These are phyloP conservation scores for Argentina anserina DNA, from an alignment of 306 rosid species.

Conservation along the genomic window DNA sequence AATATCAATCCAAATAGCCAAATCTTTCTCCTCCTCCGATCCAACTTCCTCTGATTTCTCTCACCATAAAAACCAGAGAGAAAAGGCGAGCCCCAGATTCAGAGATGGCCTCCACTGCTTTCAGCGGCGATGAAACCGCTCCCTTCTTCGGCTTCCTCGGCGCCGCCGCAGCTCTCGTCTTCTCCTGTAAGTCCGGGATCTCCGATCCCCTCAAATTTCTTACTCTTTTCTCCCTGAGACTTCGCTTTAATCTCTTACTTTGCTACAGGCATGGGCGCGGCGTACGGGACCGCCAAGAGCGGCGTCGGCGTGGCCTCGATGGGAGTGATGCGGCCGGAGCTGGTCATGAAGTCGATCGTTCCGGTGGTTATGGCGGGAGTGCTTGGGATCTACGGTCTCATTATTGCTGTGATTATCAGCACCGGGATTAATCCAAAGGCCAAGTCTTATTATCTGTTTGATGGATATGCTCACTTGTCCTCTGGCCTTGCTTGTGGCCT, in stretches of 20 bases:
- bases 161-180: slow-evolving; percentile 73
- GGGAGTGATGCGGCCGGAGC: slow-evolving; percentile 86
- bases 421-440: slow-evolving; percentile 82
- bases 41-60: neutral
- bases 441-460: slow-evolving; percentile 64
- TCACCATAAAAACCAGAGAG: neutral
- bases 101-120: slow-evolving; percentile 31
- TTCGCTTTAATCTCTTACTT: neutral
- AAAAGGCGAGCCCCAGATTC: too few species aligned
- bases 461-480: slow-evolving; percentile 78
- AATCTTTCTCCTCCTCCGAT: neutral
- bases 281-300: slow-evolving; percentile 76
- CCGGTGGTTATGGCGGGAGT: slow-evolving; percentile 89
- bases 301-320: slow-evolving; percentile 81
- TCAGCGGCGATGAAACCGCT: slow-evolving; percentile 84
- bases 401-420: slow-evolving; percentile 70
- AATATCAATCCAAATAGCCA: neutral
- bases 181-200: slow-evolving; percentile 45
- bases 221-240: neutral
- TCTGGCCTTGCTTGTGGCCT: slow-evolving; percentile 86
- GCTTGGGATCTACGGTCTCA: slow-evolving; percentile 66
- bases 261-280: slow-evolving; percentile 69
- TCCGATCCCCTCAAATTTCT: neutral
- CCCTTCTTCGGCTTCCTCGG: slow-evolving; percentile 84
- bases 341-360: slow-evolving; percentile 76